Base-by-base conservation (phyloP, 2,329 filamentous ascomycete species). In the Neonectria ditissima region DNA sequence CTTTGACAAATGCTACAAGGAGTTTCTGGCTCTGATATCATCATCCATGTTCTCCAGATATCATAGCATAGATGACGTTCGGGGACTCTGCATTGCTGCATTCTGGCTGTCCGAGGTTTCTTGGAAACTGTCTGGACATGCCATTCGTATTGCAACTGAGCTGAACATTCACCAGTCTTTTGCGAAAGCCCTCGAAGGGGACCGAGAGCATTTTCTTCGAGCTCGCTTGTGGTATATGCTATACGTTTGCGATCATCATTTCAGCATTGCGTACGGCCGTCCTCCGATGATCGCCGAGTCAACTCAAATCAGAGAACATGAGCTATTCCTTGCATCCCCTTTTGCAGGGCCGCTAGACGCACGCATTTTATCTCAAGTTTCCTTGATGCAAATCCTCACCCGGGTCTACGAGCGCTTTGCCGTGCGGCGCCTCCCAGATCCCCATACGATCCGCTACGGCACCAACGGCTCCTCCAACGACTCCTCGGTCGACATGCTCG, bases 31-130 rank as follows among this genome's bases (percentile, higher is more conserved):
- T 0, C 78, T 89, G 13, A 84, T 89, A 44, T 84, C 85, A 1
- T 82, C 78, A 14, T 86, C 85, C 56, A 86, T 88, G 74, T 85
- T 89, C 66, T 84, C 86, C 16, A 81, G 86, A 22, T 84, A 86
- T 30, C 84, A 88, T 59, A 84, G 82, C 24, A 75, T 87, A 18
- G 87, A 90, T 62, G 85, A 86, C 62, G 82, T 90, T 20, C 83
- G 87, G 3, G 88, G 83, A 1, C 81, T 90, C 7, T 88, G 86
- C 65, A 85, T 90, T 20, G 87, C 84, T 1, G 86, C 87, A 1
- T 90, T 90, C 69, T 90, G 87, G 87, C 77, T 90, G 2, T 85
- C 86, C 2, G 87, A 90, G 5, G 77, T 88, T 2, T 86, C 84
- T 10, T 88, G 87, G 86, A 89, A 87, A 62, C 78, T 90, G 1